phyloP scores from a whole-genome alignment of 2,329 filamentous ascomycete genomes.

The Tolypocladium capitatum region DNA sequence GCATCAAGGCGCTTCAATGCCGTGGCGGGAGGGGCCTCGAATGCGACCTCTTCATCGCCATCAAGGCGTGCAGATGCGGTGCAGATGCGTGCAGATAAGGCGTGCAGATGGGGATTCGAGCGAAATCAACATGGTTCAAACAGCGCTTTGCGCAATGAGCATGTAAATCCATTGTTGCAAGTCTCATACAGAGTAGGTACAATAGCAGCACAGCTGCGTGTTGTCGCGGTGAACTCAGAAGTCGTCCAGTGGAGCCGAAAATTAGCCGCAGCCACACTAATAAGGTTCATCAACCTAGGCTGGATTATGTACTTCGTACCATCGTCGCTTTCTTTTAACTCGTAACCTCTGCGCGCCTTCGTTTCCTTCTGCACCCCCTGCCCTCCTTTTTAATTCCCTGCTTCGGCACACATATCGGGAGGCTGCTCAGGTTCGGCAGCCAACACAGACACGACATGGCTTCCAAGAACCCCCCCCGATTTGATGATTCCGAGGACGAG shows the following conservation, averaged over 20 bases:
- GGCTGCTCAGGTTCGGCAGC: background rate
- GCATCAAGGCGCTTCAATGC: background rate
- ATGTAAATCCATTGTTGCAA: background rate
- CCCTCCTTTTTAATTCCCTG: background rate
- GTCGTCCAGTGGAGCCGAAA: background rate
- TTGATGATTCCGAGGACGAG: conserved; percentile 61
- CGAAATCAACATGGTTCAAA: background rate
- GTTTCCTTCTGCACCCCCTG: background rate
- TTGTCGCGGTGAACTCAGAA: background rate
- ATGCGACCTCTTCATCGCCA: too few relatives aligned
- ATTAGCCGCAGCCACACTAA: background rate
- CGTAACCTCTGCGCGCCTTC: background rate
- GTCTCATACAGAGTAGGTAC: too few relatives aligned
- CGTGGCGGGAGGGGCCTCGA: background rate
- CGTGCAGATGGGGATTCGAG: background rate
- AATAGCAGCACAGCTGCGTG: background rate
- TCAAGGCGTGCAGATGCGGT: background rate
- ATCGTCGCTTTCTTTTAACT: background rate
- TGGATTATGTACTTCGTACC: too few relatives aligned
- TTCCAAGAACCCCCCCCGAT: conserved; percentile 31
- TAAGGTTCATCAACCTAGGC: too few relatives aligned
- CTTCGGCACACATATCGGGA: background rate
- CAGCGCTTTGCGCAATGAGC: background rate
- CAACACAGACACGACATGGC: conserved; percentile 25
- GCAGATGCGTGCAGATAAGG: too few relatives aligned